Evolutionary conservation across 306 rosid genomes (phyloP).

Genomic region (Astragalus membranaceus): DNA sequence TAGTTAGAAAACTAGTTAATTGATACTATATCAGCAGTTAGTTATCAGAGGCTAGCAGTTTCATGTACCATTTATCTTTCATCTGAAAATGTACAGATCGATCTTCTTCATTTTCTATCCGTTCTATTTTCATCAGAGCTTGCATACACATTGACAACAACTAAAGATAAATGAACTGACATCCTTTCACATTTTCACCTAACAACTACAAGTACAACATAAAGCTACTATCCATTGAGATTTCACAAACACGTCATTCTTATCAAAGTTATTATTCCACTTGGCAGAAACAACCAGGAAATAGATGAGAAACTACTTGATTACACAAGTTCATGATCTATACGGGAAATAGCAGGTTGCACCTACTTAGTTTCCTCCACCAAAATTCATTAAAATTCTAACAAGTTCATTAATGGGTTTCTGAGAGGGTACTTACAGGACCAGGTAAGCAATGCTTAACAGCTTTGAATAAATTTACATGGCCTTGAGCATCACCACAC

Average conservation of each 20-base stretch:
- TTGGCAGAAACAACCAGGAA: background rate
- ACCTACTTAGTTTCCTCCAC: background rate
- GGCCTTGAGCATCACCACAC: conserved; percentile 85
- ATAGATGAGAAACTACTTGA: conserved; percentile 6
- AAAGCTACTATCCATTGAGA: background rate
- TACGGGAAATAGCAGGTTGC: background rate
- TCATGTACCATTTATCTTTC: no score
- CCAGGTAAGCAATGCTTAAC: conserved; percentile 92
- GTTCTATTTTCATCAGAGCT: background rate
- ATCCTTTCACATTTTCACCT: conserved; percentile 22
- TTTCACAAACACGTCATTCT: background rate
- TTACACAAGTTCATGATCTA: background rate
- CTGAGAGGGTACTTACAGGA: conserved; percentile 64
- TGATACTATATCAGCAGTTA: no score
- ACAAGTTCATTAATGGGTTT: background rate
- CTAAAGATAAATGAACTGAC: background rate
- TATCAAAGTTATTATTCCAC: background rate
- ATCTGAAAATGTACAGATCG: no score
- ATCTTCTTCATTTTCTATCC: no score
- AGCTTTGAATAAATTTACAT: conserved; percentile 65
- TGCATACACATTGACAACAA: background rate
- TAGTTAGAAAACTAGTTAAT: no score
- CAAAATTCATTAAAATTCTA: background rate
- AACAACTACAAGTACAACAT: background rate
- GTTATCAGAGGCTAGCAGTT: no score